A percentile compares a stretch with the other conserved stretches of the same genome.
phyloP scores from a whole-genome alignment of 179 eudicot genomes.

The Beta corolliflora region DNA sequence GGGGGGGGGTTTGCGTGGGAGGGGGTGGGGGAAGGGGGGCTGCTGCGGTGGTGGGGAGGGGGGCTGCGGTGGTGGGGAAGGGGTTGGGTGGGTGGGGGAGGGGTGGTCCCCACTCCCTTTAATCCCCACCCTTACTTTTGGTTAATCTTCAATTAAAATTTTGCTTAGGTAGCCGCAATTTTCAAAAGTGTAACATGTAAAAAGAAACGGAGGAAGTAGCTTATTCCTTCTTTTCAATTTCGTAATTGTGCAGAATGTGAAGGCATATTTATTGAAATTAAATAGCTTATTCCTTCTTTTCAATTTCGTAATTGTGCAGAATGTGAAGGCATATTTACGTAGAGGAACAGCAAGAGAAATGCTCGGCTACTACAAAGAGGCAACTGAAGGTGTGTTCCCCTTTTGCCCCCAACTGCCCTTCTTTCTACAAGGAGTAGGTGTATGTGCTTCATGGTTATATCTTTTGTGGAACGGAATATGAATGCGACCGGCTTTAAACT shows the following conservation, averaged over 20 bases:
- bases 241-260: conserved; percentile 66
- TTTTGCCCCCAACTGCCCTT: not conserved
- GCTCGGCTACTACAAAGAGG: conserved; percentile 79
- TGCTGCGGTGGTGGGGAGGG: too few species aligned
- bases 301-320: conserved; percentile 44
- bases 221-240: not conserved
- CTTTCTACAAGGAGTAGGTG: not conserved
- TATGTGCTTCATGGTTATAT: not conserved
- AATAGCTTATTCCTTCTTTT: not conserved
- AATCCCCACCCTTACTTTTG: too few species aligned
- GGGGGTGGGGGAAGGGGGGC: too few species aligned
- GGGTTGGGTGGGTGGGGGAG: too few species aligned
- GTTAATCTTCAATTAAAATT: too few species aligned
- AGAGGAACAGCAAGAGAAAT: conserved; percentile 97
- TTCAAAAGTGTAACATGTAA: too few species aligned
- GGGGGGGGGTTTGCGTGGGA: too few species aligned
- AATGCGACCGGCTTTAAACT: not conserved
- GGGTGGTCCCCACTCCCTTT: too few species aligned
- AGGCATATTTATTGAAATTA: conserved; percentile 49
- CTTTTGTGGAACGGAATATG: not conserved
- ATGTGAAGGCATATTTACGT: conserved; percentile 84
- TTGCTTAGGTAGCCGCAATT: too few species aligned
- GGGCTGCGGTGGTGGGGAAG: too few species aligned
- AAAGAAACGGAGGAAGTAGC: too few species aligned
- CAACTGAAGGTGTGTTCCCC: conserved; percentile 68